A percentile compares a stretch with the other conserved stretches of the same genome.
Evolutionary conservation across 2,329 filamentous ascomycete genomes (phyloP).

Genomic region (Diplodia corticola): DNA sequence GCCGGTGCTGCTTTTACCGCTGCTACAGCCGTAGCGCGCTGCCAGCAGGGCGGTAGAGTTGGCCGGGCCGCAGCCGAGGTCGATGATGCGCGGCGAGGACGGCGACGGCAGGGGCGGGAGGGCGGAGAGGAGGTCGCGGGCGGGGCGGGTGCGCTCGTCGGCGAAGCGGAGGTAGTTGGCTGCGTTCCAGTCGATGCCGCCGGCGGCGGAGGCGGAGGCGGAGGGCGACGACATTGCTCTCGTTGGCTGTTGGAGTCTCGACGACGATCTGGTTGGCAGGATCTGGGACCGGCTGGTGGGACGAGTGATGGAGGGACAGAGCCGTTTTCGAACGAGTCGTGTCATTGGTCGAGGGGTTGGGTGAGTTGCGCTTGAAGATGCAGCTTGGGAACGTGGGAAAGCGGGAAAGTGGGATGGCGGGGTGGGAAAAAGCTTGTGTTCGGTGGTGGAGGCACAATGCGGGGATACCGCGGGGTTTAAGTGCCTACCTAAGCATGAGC

Average conservation of each 20-base stretch:
- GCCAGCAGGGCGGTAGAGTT: slow-evolving; percentile 57
- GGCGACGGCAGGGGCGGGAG: slow-evolving; percentile 43
- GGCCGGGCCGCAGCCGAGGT: slow-evolving; percentile 62
- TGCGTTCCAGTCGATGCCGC: slow-evolving; percentile 54
- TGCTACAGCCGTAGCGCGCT: slow-evolving; percentile 39
- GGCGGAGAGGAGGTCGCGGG: slow-evolving; percentile 52
- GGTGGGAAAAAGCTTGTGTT: not conserved
- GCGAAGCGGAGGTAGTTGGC: slow-evolving; percentile 59
- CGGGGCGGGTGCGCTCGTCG: slow-evolving; percentile 54
- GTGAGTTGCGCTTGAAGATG: not conserved
- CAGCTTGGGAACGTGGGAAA: not conserved
- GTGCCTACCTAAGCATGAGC: not conserved
- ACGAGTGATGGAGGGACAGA: too few species aligned
- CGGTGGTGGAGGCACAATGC: not conserved
- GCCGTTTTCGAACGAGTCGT: not conserved
- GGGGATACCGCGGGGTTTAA: not conserved
- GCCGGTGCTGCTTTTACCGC: slow-evolving; percentile 35
- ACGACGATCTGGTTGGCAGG: not conserved
- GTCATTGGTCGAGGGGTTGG: not conserved
- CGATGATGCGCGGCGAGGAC: slow-evolving; percentile 46
- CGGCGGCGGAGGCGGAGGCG: not conserved
- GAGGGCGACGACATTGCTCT: not conserved
- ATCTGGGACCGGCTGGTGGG: not conserved
- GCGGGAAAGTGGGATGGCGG: not conserved
- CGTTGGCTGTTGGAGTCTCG: not conserved